These are phyloP conservation scores for Phytophthora sansomeana DNA, from an alignment of 352 stramenopile genomes.

Conservation along the genomic window DNA sequence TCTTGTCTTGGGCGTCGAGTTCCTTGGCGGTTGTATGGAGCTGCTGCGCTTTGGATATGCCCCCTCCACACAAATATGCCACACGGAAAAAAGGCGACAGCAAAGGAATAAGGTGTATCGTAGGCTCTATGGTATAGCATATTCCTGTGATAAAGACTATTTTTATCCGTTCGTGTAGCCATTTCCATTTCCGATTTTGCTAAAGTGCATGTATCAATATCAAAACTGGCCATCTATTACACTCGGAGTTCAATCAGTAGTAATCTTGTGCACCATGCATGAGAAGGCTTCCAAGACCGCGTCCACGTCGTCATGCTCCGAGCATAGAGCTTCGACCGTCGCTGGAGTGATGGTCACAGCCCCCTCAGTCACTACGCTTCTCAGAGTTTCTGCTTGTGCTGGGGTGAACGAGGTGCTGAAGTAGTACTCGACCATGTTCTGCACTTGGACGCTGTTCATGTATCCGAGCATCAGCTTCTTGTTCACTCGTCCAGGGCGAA, in stretches of 20 bases:
- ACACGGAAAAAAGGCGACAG: background rate
- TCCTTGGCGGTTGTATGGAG: conserved; percentile 32
- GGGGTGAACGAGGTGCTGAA: conserved; percentile 39
- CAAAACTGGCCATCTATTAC: no score
- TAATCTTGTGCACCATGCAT: background rate
- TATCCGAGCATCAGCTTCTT: conserved; percentile 83
- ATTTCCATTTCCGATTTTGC: no score
- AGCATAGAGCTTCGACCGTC: conserved; percentile 57
- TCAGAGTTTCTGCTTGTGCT: conserved; percentile 25
- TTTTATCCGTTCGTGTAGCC: no score
- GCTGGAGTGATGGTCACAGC: conserved; percentile 42
- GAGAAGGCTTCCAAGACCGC: conserved; percentile 16
- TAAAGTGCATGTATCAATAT: no score
- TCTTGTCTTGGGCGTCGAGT: conserved; percentile 3
- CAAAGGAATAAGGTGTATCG: background rate
- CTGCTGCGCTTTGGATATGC: conserved; percentile 30
- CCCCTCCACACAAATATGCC: conserved; percentile 16
- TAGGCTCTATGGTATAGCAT: background rate
- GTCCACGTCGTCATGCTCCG: conserved; percentile 44
- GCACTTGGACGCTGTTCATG: conserved; percentile 53
- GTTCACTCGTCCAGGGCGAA: conserved; percentile 91
- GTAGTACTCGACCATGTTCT: conserved; percentile 81
- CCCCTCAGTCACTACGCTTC: conserved; percentile 1
- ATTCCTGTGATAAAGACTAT: background rate
- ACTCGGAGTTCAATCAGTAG: no score